Evolutionary conservation across 2,329 filamentous ascomycete species (phyloP).

Genomic region (Fusarium sp.): DNA sequence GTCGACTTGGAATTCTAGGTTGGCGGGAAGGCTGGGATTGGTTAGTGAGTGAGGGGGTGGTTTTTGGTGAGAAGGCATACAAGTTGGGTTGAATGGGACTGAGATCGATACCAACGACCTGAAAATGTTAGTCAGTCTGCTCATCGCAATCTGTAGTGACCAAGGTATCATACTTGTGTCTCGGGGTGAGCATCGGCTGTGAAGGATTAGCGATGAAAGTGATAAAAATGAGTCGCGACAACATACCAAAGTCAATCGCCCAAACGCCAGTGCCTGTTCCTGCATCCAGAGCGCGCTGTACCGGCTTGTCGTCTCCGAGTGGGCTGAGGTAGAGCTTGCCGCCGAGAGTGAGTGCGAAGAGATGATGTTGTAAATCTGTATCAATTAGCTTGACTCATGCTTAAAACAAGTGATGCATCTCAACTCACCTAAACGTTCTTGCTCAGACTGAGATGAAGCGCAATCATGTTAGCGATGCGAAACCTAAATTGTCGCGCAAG

Average conservation of each 20-base stretch:
- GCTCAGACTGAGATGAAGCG: slow-evolving; percentile 46
- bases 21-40: slow-evolving; percentile 60
- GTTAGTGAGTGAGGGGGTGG: neutral
- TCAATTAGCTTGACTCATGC: neutral
- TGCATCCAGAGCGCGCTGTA: slow-evolving; percentile 59
- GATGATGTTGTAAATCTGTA: slow-evolving; percentile 56
- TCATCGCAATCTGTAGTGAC: fast-evolving
- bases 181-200: slow-evolving; percentile 53
- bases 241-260: slow-evolving; percentile 61
- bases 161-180: slow-evolving; percentile 39
- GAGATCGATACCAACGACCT: slow-evolving; percentile 60
- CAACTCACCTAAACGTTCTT: slow-evolving; percentile 51
- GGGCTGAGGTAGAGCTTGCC: slow-evolving; percentile 52
- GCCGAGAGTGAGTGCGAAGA: slow-evolving; percentile 54
- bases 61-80: slow-evolving; percentile 37
- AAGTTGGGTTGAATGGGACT: slow-evolving; percentile 60
- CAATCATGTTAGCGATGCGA: slow-evolving; percentile 25
- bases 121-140: neutral
- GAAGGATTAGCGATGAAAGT: slow-evolving; percentile 5
- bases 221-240: neutral
- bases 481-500: neutral
- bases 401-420: fast-evolving
- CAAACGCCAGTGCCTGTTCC: slow-evolving; percentile 66
- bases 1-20: slow-evolving; percentile 64
- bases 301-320: slow-evolving; percentile 34